Evolutionary conservation across 768 basidiomycete genomes (phyloP), one percentile per base, ranked within the genome.

Genomic region (Russula sp.): DNA sequence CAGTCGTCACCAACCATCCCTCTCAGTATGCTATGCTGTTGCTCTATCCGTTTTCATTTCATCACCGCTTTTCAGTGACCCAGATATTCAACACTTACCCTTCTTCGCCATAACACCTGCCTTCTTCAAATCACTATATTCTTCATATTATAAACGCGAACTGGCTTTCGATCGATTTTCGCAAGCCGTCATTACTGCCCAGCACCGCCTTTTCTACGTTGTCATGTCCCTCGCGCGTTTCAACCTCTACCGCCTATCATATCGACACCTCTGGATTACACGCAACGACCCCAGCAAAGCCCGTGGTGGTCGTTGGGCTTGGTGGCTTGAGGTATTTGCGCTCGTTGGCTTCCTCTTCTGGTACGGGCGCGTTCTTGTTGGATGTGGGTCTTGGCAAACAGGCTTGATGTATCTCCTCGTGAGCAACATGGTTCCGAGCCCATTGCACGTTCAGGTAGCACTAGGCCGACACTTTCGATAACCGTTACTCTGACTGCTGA

Each of bases 1-100:
- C 36, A 97, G 94, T 98, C 57, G 92, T 98, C 58, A 90, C 96
- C n/a, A 98, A 98, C 72, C 93, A 98, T 68, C 94, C 94, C 6
- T 88, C 94, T 52, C 97, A 99, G 87, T 94, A 80, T 65, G 87
- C 76, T 24, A 32, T 3, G 40, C 28, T 44, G 26, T 42, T 22
- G 16, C 22, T 32, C 48, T 48, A 57, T 57, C 36, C 20, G 56
- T 22, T 16, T 36, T 50, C 44, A 28, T 44, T 54, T 24, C 48
- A 55, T 51, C 73, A 72, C 40, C 61, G 1, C 58, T 62, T 30
- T 61, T 26, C 67, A 91, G 89, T 72, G 90, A 92, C 72, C 90
- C 90, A 2, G 90, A 92, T 72, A 92, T 92, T 64, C 85, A 87
- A 73, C 88, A 92, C 71, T 78, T 98, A 20, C 97, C 97, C 16